Evolutionary conservation across 2,329 filamentous ascomycete species (phyloP), one percentile per base, ranked within the genome.

Genomic region (Fusarium pininemorale): DNA sequence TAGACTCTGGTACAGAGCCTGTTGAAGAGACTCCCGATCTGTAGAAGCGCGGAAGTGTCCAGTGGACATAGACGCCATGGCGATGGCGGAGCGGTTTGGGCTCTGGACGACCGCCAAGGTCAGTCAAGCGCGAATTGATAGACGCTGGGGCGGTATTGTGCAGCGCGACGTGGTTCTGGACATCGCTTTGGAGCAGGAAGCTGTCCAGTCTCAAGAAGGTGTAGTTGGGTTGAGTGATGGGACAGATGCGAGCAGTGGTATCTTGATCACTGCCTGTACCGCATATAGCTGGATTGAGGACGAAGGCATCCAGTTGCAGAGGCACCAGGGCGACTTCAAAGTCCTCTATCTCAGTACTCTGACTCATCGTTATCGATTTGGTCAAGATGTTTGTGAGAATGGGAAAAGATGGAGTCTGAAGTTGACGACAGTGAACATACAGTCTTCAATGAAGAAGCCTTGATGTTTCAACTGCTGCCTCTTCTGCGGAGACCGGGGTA

Each of bases 191-290:
- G 10, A 84, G 66, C 3, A 82, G n/a, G 41, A 79, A 72, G 35
- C 79, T 75, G 18, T 83, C 77, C 5, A 86, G 78, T 2, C 84
- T 82, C 0, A 87, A 75, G 50, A 82, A 83, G 1, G 81, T 84
- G 77, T 86, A 87, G 78, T 86, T 85, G 11, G 85, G 85, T 66
- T 87, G 84, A 3, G 81, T 83, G 50, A 86, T 82, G 35, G 85
- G 85, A 2, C 76, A 77, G 56, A 87, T 85, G 5, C 65, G 66
- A 3, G 70, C 73, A 0, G 28, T 63, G 7, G 72, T 76, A 13
- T 77, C 77, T 22, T 76, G 68, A 11, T 67, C 72, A 1, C 68
- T 70, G 7, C 65, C 71, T 0, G 44, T 44, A 32, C 72, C 67
- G 70, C 82, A 82, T 37, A 81, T 78, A 3, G 57, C 57, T 24